Evolutionary conservation across 148 eudicot genomes (phyloP).

Genomic region (Nepenthes gracilis): DNA sequence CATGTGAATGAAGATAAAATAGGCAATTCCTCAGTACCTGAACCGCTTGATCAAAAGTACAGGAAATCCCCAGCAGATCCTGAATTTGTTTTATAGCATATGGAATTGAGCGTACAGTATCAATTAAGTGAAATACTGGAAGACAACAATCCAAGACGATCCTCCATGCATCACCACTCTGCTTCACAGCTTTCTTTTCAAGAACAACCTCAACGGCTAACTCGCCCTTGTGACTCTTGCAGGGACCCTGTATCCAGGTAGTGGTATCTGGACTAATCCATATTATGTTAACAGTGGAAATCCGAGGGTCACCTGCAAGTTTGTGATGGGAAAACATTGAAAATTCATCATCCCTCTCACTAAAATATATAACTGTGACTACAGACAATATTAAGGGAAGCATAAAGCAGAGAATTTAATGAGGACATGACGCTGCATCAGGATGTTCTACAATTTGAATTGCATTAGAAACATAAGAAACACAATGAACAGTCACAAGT

Average conservation of each 20-base stretch:
- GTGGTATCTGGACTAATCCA: conserved; percentile 79
- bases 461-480: too few relatives aligned
- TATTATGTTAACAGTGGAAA: conserved; percentile 50
- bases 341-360: neutral
- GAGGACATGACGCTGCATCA: too few relatives aligned
- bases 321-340: neutral
- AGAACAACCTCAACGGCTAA: conserved; percentile 69
- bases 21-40: conserved; percentile 44
- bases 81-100: conserved; percentile 89
- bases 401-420: too few relatives aligned
- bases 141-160: conserved; percentile 81
- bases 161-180: conserved; percentile 93
- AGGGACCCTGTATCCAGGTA: conserved; percentile 50
- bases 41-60: conserved; percentile 91
- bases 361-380: neutral
- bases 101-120: conserved; percentile 68
- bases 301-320: conserved; percentile 72
- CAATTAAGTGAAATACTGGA: conserved; percentile 70
- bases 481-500: too few relatives aligned
- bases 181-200: conserved; percentile 64
- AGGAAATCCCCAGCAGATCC: conserved; percentile 79
- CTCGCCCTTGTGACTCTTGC: conserved; percentile 51
- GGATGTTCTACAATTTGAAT: too few relatives aligned
- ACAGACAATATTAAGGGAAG: neutral
- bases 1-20: neutral